Evolutionary conservation across 345 rosid genomes (phyloP).

Genomic region (Populus deltoides): DNA sequence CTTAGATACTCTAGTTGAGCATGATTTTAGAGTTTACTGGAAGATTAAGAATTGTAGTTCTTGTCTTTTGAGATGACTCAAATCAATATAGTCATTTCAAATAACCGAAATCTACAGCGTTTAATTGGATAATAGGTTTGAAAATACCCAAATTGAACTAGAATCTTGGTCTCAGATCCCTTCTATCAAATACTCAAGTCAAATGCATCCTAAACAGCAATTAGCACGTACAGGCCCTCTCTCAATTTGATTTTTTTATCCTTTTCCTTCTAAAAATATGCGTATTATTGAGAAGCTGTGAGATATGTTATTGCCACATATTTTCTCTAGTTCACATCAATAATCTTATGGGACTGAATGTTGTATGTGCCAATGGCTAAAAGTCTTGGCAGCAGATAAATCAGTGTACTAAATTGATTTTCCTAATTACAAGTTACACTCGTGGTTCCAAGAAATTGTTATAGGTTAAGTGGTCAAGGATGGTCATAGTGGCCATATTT

Average conservation of each 20-base stretch:
- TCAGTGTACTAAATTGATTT: neutral
- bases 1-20: neutral
- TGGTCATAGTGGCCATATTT: neutral
- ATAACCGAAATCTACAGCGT: neutral
- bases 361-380: neutral
- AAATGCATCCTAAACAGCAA: neutral
- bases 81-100: neutral
- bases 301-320: neutral
- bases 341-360: neutral
- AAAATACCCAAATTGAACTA: neutral
- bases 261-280: neutral
- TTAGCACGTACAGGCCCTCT: neutral
- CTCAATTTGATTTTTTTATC: neutral
- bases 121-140: neutral
- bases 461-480: neutral
- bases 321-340: neutral
- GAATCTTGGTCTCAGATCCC: neutral
- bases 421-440: neutral
- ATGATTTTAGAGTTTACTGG: neutral
- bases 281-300: neutral
- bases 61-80: neutral
- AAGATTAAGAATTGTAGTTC: neutral
- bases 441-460: neutral
- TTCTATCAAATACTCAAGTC: neutral
- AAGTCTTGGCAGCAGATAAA: neutral